Evolutionary conservation across 345 rosid genomes (phyloP).

Genomic region (Salix dunnii): DNA sequence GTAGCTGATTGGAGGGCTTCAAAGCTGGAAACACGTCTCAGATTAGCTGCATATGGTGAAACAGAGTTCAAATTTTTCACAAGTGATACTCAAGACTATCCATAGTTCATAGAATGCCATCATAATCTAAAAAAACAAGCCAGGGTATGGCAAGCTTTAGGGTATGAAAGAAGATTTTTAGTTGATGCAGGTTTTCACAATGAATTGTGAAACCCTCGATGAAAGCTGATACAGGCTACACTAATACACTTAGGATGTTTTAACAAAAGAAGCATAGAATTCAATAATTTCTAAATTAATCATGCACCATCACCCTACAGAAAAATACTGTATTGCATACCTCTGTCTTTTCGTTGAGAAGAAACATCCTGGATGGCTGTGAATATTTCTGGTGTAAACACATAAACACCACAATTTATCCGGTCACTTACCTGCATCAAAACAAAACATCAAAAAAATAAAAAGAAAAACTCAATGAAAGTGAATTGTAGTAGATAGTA

Average conservation of each 20-base stretch:
- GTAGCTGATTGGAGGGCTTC: constrained; percentile 88
- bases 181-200: constrained; percentile 4
- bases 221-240: not conserved
- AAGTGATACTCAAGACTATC: not conserved
- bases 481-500: not conserved
- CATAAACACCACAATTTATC: constrained; percentile 34
- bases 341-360: constrained; percentile 29
- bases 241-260: not conserved
- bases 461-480: not conserved
- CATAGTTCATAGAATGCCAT: not conserved
- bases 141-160: not conserved
- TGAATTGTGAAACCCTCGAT: not conserved
- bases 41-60: constrained; percentile 49
- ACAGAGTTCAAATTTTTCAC: constrained; percentile 3
- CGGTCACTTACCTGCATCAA: constrained; percentile 27
- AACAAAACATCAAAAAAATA: not conserved
- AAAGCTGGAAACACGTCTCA: constrained; percentile 83
- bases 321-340: constrained; percentile 8
- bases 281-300: not conserved
- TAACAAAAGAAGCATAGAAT: not conserved
- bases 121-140: not conserved
- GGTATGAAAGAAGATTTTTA: not conserved
- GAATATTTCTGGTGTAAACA: constrained; percentile 29
- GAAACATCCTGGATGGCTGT: constrained; percentile 29
- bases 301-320: not conserved